Percentiles rank a stretch among this genome's conserved stretches.
Evolutionary conservation across 2,329 filamentous ascomycete species (phyloP).

Genomic region (Aspergillus ruber): DNA sequence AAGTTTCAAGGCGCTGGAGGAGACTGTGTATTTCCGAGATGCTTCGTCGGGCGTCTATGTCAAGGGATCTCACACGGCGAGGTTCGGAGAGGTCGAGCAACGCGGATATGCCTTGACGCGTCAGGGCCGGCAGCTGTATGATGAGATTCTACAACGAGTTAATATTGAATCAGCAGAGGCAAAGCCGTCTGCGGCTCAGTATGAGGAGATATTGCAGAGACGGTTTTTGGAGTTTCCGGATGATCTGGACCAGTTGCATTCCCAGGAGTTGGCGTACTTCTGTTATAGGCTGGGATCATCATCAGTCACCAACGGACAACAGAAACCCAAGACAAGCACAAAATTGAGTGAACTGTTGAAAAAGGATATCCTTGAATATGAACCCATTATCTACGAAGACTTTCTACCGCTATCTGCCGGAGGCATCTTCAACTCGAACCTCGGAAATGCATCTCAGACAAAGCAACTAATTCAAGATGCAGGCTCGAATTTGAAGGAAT

Average conservation of each 20-base stretch:
- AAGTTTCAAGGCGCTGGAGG: slow-evolving; percentile 48
- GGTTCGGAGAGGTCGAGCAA: slow-evolving; percentile 51
- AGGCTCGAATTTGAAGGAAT: slow-evolving; percentile 20
- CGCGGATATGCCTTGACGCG: slow-evolving; percentile 46
- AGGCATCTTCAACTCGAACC: slow-evolving; percentile 47
- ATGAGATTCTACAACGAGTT: slow-evolving; percentile 32
- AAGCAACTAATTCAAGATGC: slow-evolving; percentile 19
- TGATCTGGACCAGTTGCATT: slow-evolving; percentile 31
- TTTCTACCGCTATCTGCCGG: slow-evolving; percentile 50
- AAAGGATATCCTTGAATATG: slow-evolving; percentile 26
- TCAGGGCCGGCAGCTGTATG: slow-evolving; percentile 42
- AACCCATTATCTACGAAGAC: slow-evolving; percentile 49
- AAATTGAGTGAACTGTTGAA: slow-evolving; percentile 22
- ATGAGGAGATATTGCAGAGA: slow-evolving; percentile 17
- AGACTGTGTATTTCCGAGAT: slow-evolving; percentile 38
- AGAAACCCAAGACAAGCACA: background rate
- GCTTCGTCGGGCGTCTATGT: slow-evolving; percentile 8
- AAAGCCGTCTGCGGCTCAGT: slow-evolving; percentile 2
- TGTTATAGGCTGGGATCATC: slow-evolving; percentile 23
- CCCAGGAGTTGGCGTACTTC: slow-evolving; percentile 35
- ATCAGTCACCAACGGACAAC: background rate
- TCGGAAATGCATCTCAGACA: slow-evolving; percentile 18
- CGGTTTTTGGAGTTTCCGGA: slow-evolving; percentile 40
- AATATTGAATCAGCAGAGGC: slow-evolving; percentile 10
- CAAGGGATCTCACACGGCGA: slow-evolving; percentile 41